Evolutionary conservation across 805 yeast genomes (phyloP).

Genomic region (Starmerella asiatica): DNA sequence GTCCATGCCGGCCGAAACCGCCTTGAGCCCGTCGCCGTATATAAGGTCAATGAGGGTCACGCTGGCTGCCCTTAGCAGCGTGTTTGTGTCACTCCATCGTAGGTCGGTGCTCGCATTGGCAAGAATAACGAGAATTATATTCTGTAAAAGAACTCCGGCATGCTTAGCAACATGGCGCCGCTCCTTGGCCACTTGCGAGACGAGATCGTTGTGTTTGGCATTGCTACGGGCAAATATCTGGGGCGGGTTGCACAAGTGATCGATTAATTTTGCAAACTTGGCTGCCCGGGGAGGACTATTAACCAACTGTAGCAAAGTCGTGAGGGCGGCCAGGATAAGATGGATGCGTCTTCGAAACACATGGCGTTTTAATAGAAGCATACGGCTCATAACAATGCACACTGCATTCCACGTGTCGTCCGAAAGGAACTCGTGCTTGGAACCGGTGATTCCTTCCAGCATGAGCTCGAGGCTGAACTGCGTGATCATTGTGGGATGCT

Average conservation of each 20-base stretch:
- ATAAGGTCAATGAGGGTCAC: slow-evolving; percentile 55
- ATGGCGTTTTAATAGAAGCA: slow-evolving; percentile 54
- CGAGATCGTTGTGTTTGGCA: slow-evolving; percentile 32
- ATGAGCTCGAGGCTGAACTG: slow-evolving; percentile 55
- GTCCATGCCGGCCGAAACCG: slow-evolving; percentile 55
- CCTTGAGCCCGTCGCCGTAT: slow-evolving; percentile 49
- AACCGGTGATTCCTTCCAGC: slow-evolving; percentile 25
- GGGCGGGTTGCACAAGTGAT: slow-evolving; percentile 64
- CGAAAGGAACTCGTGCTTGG: not conserved
- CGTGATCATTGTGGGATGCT: slow-evolving; percentile 43
- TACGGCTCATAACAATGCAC: slow-evolving; percentile 39
- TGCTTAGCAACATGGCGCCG: slow-evolving; percentile 31
- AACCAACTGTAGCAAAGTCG: slow-evolving; percentile 36
- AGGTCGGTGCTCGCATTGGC: slow-evolving; percentile 12
- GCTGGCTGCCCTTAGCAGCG: slow-evolving; percentile 39
- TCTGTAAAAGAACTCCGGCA: slow-evolving; percentile 36
- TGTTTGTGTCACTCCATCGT: slow-evolving; percentile 3
- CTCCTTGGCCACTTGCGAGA: slow-evolving; percentile 41
- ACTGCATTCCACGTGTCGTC: not conserved
- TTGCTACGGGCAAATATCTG: slow-evolving; percentile 23
- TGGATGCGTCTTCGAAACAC: slow-evolving; percentile 65
- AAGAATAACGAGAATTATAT: slow-evolving; percentile 46
- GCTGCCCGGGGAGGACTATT: slow-evolving; percentile 9
- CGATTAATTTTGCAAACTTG: slow-evolving; percentile 42
- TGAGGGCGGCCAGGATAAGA: slow-evolving; percentile 38